Evolutionary conservation across 2,329 filamentous ascomycete species (phyloP).

Genomic region (Aspergillus eucalypticola): DNA sequence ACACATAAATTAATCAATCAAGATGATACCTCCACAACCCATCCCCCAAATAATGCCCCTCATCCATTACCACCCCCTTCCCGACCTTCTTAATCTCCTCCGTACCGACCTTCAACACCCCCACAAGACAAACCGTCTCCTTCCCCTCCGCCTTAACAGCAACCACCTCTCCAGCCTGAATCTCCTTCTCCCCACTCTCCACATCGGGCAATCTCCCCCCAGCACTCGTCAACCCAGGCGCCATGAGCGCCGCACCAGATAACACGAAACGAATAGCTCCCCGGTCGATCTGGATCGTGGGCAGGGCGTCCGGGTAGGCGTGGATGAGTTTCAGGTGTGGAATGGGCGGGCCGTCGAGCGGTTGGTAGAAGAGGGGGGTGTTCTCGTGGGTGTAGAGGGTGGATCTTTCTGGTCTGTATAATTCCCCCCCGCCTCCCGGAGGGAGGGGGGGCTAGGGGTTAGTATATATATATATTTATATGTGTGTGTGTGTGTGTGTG

Average conservation of each 20-base stretch:
- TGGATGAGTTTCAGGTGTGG: conserved; percentile 90
- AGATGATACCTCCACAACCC: conserved; percentile 78
- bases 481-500: too few species aligned
- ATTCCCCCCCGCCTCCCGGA: too few species aligned
- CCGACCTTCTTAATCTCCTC: conserved; percentile 91
- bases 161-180: conserved; percentile 72
- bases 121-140: conserved; percentile 84
- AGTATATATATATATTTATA: neutral
- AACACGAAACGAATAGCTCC: conserved; percentile 97
- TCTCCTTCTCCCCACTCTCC: conserved; percentile 60
- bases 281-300: conserved; percentile 84
- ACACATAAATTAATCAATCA: too few species aligned
- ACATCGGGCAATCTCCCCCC: conserved; percentile 75
- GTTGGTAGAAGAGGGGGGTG: conserved; percentile 87
- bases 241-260: conserved; percentile 92
- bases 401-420: too few species aligned
- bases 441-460: neutral
- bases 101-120: conserved; percentile 78
- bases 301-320: conserved; percentile 81
- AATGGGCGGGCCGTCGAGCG: conserved; percentile 72
- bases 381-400: conserved; percentile 81
- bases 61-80: conserved; percentile 91
- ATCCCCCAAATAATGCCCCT: conserved; percentile 90
- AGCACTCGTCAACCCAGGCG: conserved; percentile 80
- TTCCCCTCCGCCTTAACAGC: conserved; percentile 93